Base-by-base conservation (phyloP, 176 grass and related monocot genomes). In the Eremochloa ophiuroides region DNA sequence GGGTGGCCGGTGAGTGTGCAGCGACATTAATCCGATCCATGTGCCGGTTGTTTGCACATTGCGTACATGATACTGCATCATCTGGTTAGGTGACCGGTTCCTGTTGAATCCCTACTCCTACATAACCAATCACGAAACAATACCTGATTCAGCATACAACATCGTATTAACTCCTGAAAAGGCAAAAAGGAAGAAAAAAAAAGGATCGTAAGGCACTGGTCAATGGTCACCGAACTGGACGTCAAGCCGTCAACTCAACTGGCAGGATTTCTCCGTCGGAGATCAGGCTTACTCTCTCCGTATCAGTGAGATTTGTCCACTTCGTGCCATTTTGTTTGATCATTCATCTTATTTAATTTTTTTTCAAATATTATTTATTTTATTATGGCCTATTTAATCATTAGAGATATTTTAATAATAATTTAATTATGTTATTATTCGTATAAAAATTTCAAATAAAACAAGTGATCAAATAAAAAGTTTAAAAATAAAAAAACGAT, bases 161-260 rank as follows among this genome's bases (percentile, higher is more conserved):
- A n/a, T 43, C 51, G 5, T 47, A 44, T 61, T 37, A 70, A 78
- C 51, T 61, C 39, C 39, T 62, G 28, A 35, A 66, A 85, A 60
- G 48, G 27, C 18, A 7, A 51, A n/a, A n/a, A n/a, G n/a, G n/a
- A n/a, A n/a, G 60, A 40, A 27, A 33, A 71, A 38, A 43, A 39
- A 20, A 7, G 23, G 67, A 82, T 7, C 22, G 10, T 28, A 88
- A 61, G 33, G 48, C 38, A 88, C 81, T 80, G 62, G 29, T 69
- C 38, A 88, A 76, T 80, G 62, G 29, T 69, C 51, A 84, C 76
- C 87, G 51, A 69, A 69, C 76, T 53, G 33, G 27, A 23, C 31
- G 33, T 37, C 40, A 82, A 16, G 27, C 15, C 31, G 33, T 37
- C 40, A 82, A 16, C 80, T 63, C 37, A 60, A 60, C 73, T 9